These are phyloP conservation scores for Oemleria cerasiformis DNA, from an alignment of 306 rosid species.

Conservation along the genomic window DNA sequence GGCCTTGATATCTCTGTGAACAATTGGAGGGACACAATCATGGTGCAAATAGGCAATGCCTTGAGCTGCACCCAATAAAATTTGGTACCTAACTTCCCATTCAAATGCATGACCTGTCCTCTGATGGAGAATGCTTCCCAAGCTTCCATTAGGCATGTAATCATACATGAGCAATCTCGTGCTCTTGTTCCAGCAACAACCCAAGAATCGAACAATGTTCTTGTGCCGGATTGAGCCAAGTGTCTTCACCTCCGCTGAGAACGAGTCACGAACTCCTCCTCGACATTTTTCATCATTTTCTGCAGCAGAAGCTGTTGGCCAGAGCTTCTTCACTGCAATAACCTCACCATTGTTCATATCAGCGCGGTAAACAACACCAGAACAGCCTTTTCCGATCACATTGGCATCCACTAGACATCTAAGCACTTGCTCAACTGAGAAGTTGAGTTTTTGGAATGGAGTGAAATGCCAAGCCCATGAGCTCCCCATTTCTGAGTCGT, in stretches of 20 bases:
- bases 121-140: conserved; percentile 82
- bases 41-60: conserved; percentile 94
- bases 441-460: conserved; percentile 87
- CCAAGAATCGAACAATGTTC: conserved; percentile 89
- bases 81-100: conserved; percentile 88
- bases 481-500: conserved; percentile 77
- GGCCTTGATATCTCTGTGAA: conserved; percentile 95
- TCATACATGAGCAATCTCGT: conserved; percentile 84
- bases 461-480: conserved; percentile 91
- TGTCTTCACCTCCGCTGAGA: conserved; percentile 75
- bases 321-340: conserved; percentile 91
- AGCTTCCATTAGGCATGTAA: conserved; percentile 91
- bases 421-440: conserved; percentile 72
- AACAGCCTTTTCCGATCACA: conserved; percentile 84
- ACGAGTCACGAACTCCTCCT: conserved; percentile 67
- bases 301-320: conserved; percentile 63
- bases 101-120: conserved; percentile 69
- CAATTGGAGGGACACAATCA: conserved; percentile 95
- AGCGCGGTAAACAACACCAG: conserved; percentile 87
- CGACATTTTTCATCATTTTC: conserved; percentile 57
- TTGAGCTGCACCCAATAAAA: conserved; percentile 84
- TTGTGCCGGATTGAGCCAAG: conserved; percentile 89
- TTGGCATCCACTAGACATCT: conserved; percentile 71
- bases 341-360: conserved; percentile 69
- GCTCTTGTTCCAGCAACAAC: conserved; percentile 73